Base-by-base conservation (phyloP, 106 monocot genomes). In the Agapanthus africanus region DNA sequence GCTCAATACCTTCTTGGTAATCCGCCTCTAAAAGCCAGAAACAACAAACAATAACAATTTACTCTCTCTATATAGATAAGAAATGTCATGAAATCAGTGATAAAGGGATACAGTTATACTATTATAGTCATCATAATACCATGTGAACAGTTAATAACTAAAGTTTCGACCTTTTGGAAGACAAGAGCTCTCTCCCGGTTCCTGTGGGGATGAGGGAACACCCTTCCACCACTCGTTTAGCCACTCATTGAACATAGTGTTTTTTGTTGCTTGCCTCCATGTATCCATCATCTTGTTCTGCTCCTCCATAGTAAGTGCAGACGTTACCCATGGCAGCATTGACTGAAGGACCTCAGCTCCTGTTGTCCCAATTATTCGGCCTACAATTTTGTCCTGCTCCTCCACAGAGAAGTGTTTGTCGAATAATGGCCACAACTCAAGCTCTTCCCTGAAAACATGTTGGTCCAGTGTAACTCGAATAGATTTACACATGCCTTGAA, bases 211-310 rank as follows among this genome's bases (percentile, higher is more conserved):
- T 50, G 59, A 69, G 66, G 84, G 83, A 64, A 56, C 75, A 47
- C 69, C 77, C 70, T 85, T 90, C 99, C 93, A 93, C 99, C 99
- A 99, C 63, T 90, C 93, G 77, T 99, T 99, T 76, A 99, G 73
- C 99, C 99, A 99, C 59, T 99, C 99, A 81, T 87, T 81, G 54
- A 99, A 99, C 99, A 99, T 99, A 37, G 99, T 99, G 60, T 99
- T 99, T 74, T 90, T 99, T 19, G 99, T 90, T 69, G 85, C 90
- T 70, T 90, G 82, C 67, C 71, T 89, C 90, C 93, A 93, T 67
- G 93, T 99, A 37, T 99, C 99, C 80, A 99, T 85, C 93, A 99
- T 93, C 71, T 76, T 90, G 65, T 99, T 90, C 77, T 99, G 99
- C 71, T 99, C 99, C 52, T 99, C 90, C 67, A 79, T 87, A 40